These are phyloP conservation scores for Leccinum variicolor DNA, from an alignment of 768 basidiomycete species.

Conservation along the genomic window DNA sequence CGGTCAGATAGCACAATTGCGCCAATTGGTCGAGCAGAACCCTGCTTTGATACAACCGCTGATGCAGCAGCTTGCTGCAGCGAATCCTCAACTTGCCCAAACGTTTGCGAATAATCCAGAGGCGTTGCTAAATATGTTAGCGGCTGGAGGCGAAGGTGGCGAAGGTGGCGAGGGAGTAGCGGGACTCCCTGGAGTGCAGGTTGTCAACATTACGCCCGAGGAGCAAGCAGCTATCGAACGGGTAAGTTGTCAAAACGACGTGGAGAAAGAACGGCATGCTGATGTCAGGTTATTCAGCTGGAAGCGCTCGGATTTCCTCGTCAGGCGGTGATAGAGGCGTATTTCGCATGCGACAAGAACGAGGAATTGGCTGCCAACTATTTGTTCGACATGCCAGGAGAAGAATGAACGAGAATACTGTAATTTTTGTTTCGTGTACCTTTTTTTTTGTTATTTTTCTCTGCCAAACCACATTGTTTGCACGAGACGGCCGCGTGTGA, in stretches of 20 bases:
- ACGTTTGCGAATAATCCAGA: conserved; percentile 70
- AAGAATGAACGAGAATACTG: conserved; percentile 12
- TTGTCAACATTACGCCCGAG: conserved; percentile 78
- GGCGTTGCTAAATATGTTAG: conserved; percentile 60
- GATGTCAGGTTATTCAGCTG: conserved; percentile 46
- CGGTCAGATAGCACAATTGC: conserved; percentile 69
- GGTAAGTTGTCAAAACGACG: conserved; percentile 45
- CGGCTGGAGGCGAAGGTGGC: conserved; percentile 35
- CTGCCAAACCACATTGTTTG: conserved; percentile 24
- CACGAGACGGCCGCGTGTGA: conserved; percentile 26
- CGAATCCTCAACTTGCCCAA: conserved; percentile 76
- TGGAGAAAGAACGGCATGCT: background rate
- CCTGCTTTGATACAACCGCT: conserved; percentile 75
- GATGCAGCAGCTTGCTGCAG: conserved; percentile 73
- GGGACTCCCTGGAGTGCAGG: conserved; percentile 33
- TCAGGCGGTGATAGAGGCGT: conserved; percentile 82
- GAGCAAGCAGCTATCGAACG: conserved; percentile 88
- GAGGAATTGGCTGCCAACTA: conserved; percentile 96
- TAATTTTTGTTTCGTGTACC: conserved; percentile 1
- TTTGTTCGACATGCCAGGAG: conserved; percentile 76
- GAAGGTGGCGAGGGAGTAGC: conserved; percentile 22
- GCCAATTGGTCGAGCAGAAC: conserved; percentile 70
- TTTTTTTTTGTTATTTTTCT: background rate
- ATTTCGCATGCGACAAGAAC: conserved; percentile 93
- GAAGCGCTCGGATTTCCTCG: conserved; percentile 86